Conservation (phyloP, 225 moss, liverwort and hornwort species). For the Neckera pumila region DNA sequence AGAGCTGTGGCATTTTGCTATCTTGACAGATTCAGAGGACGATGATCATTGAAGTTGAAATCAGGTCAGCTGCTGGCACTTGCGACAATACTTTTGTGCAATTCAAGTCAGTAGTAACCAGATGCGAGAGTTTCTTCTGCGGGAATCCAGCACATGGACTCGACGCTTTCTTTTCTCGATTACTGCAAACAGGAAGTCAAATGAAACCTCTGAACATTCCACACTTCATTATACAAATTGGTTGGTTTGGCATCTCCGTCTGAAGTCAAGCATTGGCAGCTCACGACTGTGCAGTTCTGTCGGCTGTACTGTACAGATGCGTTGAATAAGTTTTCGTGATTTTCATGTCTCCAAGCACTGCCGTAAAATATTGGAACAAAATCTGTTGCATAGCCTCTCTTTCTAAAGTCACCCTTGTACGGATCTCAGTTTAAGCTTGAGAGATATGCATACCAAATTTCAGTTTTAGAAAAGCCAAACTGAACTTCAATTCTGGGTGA, state of each 20-base stretch:
- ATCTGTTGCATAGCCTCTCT: too few species aligned
- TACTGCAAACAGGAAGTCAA: not conserved
- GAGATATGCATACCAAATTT: too few species aligned
- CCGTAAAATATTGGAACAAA: too few species aligned
- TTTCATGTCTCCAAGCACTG: too few species aligned
- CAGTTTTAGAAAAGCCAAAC: too few species aligned
- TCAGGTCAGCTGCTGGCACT: not conserved
- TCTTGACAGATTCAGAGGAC: constrained; percentile 15
- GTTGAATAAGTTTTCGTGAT: too few species aligned
- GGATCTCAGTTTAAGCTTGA: too few species aligned
- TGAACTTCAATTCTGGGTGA: too few species aligned
- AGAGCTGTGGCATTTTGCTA: not conserved
- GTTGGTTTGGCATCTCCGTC: not conserved
- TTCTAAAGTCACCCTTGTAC: too few species aligned
- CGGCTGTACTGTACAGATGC: not conserved
- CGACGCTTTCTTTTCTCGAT: not conserved
- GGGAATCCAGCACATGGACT: not conserved
- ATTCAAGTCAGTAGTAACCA: not conserved
- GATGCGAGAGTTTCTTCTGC: not conserved
- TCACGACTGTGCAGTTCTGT: not conserved
- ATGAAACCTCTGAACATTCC: not conserved
- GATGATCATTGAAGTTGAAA: not conserved
- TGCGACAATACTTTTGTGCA: too few species aligned
- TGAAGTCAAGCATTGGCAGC: not conserved
- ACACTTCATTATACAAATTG: not conserved